Base-by-base conservation (phyloP, 1,284 basidiomycete genomes). In the Thecaphora frezii region DNA sequence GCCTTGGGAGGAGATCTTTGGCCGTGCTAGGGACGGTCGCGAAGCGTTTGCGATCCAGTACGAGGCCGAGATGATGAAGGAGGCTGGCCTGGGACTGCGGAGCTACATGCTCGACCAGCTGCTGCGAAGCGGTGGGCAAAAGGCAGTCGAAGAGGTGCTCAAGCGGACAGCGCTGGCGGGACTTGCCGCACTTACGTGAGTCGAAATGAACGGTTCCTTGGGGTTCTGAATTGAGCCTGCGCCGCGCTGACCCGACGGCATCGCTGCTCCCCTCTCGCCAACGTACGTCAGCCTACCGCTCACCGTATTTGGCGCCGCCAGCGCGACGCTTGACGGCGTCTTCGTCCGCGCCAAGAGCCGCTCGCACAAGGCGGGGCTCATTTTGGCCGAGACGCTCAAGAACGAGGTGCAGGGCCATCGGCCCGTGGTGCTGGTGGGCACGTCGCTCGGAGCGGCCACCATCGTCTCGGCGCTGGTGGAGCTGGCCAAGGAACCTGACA, bases 91-190 rank as follows among this genome's bases (percentile, higher is more conserved):
- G 30, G 66, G 61, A 0, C 44, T 75, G 46, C 56, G 64, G 18
- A 51, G 58, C 5, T 75, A 74, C 52, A 66, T 72, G 53, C 44
- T 63, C 8, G 58, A 71, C 51, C 47, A 65, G 16, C 44, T 70
- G 38, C 63, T 69, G 37, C 55, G 58, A 7, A 60, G 58, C 13
- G 60, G 68, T 8, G 73, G 71, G 10, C 60, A 63, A 2, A 67
- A 61, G 30, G 71, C 64, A 5, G 73, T 64, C 2, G 57, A 62
- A 25, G 82, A 85, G 61, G 78, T 85, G 53, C 79, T 85, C 71
- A 84, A 85, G 66, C 78, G 81, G n/a, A 85, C 84, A 0, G 80
- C 82, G 0, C 73, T 85, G 10, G 83, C 84, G 3, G 83, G 84
- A 46, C 81, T 84, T 45, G 81, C 81, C 0, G 84, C 84, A 3